Evolutionary conservation across 164 flowering plant species (phyloP).

Genomic region (Vitis rotundifolia): DNA sequence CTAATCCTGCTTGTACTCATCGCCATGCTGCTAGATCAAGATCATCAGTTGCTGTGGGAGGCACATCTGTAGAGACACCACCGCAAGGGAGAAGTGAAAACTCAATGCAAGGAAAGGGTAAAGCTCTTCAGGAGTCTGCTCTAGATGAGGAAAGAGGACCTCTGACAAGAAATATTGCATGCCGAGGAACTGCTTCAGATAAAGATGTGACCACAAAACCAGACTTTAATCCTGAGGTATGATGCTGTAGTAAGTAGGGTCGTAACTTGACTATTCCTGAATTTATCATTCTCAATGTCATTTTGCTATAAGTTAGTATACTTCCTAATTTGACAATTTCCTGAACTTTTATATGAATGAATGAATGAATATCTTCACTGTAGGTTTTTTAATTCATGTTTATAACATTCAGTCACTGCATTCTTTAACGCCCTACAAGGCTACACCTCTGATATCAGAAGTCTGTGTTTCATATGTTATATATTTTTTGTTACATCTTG

Average conservation of each 20-base stretch:
- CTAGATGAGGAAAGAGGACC: constrained; percentile 77
- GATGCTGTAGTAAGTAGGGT: neutral
- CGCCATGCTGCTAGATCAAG: constrained; percentile 87
- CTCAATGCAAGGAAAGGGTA: constrained; percentile 91
- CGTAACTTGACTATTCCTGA: no score
- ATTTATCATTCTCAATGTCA: neutral
- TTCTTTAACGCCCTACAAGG: no score
- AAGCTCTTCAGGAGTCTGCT: constrained; percentile 79
- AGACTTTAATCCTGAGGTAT: constrained; percentile 88
- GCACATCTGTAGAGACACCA: constrained; percentile 54
- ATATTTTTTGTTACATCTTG: constrained; percentile 2
- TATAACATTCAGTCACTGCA: no score
- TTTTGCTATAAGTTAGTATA: no score
- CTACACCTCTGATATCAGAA: no score
- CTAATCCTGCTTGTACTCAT: constrained; percentile 66
- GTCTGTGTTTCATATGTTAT: neutral
- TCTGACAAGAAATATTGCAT: constrained; percentile 83
- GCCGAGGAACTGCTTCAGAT: constrained; percentile 75
- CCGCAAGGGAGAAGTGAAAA: constrained; percentile 55
- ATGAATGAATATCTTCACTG: no score
- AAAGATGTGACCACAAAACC: constrained; percentile 71
- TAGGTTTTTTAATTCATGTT: no score
- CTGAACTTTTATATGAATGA: no score
- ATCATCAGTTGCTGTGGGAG: constrained; percentile 70
- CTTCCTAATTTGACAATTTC: no score